These are phyloP conservation scores for Emericellopsis cladophorae DNA, from an alignment of 2,329 filamentous ascomycete species.

Conservation along the genomic window DNA sequence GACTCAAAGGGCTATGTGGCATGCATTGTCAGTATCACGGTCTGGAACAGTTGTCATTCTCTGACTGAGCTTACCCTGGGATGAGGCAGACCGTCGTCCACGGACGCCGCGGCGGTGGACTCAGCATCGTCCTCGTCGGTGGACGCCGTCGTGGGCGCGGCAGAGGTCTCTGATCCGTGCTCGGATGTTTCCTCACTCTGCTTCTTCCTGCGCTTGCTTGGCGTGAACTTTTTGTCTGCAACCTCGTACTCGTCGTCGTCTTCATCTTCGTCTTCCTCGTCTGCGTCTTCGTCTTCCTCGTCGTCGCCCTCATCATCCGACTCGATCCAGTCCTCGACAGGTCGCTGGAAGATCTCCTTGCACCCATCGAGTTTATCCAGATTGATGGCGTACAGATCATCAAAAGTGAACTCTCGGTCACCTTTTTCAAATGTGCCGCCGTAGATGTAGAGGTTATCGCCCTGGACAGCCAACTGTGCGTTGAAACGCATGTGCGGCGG, in stretches of 20 bases:
- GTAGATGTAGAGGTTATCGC: conserved; percentile 86
- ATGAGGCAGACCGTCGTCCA: conserved; percentile 67
- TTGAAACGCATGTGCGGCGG: conserved; percentile 89
- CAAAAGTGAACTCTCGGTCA: conserved; percentile 89
- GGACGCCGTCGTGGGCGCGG: conserved; percentile 7
- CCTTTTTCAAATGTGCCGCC: conserved; percentile 93
- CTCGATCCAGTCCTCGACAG: conserved; percentile 71
- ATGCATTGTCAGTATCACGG: no score
- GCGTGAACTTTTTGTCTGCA: conserved; percentile 29
- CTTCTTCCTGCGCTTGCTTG: conserved; percentile 46
- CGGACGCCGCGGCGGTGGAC: conserved; percentile 30
- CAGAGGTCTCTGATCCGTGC: conserved; percentile 17
- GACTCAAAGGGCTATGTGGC: conserved; percentile 66
- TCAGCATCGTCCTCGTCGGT: conserved; percentile 34
- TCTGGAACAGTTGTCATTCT: no score
- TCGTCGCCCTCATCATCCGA: conserved; percentile 51
- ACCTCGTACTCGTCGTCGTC: conserved; percentile 33
- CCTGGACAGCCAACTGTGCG: conserved; percentile 77
- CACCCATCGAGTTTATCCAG: conserved; percentile 92
- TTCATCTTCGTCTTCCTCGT: conserved; percentile 36
- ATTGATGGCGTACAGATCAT: conserved; percentile 87
- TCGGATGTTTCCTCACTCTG: conserved; percentile 27
- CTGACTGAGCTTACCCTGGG: conserved; percentile 31
- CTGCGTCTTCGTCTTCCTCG: conserved; percentile 40
- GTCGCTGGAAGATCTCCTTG: conserved; percentile 76